These are phyloP conservation scores for Fonsecaea pedrosoi DNA, from an alignment of 2,329 filamentous ascomycete genomes.

Conservation along the genomic window DNA sequence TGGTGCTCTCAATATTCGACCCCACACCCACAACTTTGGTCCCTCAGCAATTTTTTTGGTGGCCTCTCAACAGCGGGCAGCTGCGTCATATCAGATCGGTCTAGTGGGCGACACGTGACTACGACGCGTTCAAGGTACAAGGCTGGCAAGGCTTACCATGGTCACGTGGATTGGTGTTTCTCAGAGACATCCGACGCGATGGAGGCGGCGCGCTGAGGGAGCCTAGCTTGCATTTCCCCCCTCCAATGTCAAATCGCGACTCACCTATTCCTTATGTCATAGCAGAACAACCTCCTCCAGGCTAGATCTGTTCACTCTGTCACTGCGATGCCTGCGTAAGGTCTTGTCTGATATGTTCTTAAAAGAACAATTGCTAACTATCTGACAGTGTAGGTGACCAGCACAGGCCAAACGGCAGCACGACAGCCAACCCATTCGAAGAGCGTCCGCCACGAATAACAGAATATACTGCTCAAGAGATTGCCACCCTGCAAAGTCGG, in stretches of 20 bases:
- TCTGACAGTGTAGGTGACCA: constrained; percentile 40
- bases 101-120: not conserved
- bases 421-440: constrained; percentile 77
- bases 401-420: constrained; percentile 38
- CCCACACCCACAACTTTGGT: constrained; percentile 7
- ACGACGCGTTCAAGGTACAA: not conserved
- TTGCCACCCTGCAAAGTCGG: constrained; percentile 82
- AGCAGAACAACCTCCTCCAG: not conserved
- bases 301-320: not conserved
- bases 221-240: not conserved
- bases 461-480: constrained; percentile 86
- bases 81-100: not conserved
- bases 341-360: not conserved
- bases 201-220: not conserved
- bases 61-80: constrained; percentile 1
- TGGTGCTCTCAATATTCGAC: constrained; percentile 1
- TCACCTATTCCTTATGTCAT: constrained; percentile 2
- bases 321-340: constrained; percentile 18
- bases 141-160: not conserved
- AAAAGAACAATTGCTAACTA: constrained; percentile 3
- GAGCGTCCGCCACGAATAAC: constrained; percentile 70
- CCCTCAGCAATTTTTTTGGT: constrained; percentile 7
- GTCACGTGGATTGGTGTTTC: not conserved
- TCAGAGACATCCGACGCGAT: not conserved
- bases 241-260: not conserved